phyloP scores from a whole-genome alignment of 306 rosid species.

The Vigna reflexopilosa region DNA sequence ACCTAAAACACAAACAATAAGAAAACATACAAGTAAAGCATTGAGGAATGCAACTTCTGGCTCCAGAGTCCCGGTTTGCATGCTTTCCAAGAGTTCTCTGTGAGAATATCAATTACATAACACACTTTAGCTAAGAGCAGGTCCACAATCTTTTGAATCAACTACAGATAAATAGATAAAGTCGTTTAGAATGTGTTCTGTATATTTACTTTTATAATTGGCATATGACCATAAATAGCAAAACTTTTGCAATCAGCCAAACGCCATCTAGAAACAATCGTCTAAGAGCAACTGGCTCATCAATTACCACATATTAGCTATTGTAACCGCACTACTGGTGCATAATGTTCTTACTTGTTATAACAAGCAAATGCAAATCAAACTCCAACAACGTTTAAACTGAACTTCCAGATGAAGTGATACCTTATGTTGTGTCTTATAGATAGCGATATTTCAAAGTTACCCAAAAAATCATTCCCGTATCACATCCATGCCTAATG shows the following conservation, averaged over 20 bases:
- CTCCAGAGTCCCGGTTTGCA: conserved; percentile 86
- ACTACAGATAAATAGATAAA: neutral
- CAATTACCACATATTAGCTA: neutral
- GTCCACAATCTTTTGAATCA: conserved; percentile 21
- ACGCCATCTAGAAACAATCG: conserved; percentile 15
- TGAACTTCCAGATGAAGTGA: neutral
- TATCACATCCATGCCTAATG: neutral
- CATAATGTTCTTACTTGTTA: conserved; percentile 2
- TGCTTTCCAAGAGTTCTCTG: conserved; percentile 83
- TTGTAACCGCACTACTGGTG: neutral
- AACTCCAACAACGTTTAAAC: conserved; percentile 9
- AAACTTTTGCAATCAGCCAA: neutral
- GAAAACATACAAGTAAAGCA: conserved; percentile 71
- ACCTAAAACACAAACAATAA: conserved; percentile 21
- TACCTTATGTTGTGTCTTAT: neutral
- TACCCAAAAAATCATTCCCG: conserved; percentile 1
- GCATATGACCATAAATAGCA: neutral
- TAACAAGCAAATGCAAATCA: conserved; percentile 17
- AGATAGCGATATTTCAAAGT: neutral
- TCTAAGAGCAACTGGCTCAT: conserved; percentile 6
- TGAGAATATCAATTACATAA: conserved; percentile 43
- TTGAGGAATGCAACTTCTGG: conserved; percentile 90
- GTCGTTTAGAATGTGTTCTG: neutral
- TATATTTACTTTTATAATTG: conserved; percentile 27
- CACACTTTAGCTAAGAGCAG: conserved; percentile 27